Conservation (phyloP, 1,139 yeast genomes). For the Kodamaea anthophila region DNA sequence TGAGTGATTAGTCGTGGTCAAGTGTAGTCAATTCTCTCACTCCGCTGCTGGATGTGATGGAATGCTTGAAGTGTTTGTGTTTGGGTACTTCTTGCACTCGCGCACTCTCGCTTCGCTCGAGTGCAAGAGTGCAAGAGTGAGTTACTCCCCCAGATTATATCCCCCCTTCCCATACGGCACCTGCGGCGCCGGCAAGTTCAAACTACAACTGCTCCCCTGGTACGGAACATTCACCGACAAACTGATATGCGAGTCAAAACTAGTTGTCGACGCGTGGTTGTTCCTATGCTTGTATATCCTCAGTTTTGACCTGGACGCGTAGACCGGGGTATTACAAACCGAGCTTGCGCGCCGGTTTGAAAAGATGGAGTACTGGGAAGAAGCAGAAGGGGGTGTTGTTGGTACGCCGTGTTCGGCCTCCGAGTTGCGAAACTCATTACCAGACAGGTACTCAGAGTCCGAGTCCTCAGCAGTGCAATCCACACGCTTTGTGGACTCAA, state of each 20-base stretch:
- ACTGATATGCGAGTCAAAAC: constrained; percentile 8
- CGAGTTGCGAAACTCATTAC: constrained; percentile 6
- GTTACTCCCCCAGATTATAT: too few species aligned
- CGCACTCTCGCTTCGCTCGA: too few species aligned
- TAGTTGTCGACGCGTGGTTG: constrained; percentile 3
- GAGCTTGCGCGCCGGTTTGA: constrained; percentile 25
- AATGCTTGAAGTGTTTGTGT: too few species aligned
- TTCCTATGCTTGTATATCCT: constrained; percentile 11
- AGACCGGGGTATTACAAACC: constrained; percentile 26
- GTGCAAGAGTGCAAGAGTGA: too few species aligned
- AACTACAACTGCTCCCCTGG: constrained; percentile 5
- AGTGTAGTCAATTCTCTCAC: too few species aligned
- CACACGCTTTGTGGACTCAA: constrained; percentile 1
- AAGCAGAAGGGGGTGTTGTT: constrained; percentile 38
- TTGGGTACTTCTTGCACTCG: too few species aligned
- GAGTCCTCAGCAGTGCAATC: constrained; percentile 1
- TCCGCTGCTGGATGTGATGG: too few species aligned
- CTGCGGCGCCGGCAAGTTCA: constrained; percentile 7
- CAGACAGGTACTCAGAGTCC: constrained; percentile 5
- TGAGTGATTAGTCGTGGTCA: too few species aligned
- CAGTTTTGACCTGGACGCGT: constrained; percentile 12
- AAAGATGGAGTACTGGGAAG: constrained; percentile 36
- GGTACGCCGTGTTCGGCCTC: constrained; percentile 16
- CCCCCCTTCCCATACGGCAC: too few species aligned
- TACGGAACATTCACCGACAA: constrained; percentile 6